These are phyloP conservation scores for Hyaloscypha bicolor DNA, from an alignment of 495 filamentous ascomycete species.

Conservation along the genomic window DNA sequence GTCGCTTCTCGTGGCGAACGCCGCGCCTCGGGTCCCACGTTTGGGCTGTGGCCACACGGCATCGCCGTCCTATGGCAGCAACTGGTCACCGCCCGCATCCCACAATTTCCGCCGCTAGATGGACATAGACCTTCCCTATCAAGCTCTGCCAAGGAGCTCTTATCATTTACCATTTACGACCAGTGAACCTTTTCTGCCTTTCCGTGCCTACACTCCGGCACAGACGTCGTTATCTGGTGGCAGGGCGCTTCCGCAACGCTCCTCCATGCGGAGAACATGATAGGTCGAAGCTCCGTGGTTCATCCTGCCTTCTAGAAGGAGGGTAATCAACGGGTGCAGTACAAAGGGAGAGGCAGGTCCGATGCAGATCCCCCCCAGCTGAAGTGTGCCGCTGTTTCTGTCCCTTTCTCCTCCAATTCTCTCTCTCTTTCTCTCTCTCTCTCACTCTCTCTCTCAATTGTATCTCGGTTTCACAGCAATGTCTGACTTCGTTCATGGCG, in stretches of 20 bases:
- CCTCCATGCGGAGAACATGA: neutral
- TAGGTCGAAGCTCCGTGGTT: constrained; percentile 1
- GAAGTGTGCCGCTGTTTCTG: neutral
- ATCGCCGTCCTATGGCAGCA: neutral
- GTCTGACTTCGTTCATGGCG: constrained; percentile 33
- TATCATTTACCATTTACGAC: neutral
- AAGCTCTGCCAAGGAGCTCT: constrained; percentile 9
- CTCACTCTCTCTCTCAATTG: neutral
- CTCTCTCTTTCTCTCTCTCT: neutral
- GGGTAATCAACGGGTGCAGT: neutral
- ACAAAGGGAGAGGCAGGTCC: constrained; percentile 8
- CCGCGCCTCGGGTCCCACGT: neutral
- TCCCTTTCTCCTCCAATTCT: neutral
- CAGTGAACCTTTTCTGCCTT: constrained; percentile 1
- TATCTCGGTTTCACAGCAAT: constrained; percentile 14
- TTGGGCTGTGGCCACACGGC: neutral
- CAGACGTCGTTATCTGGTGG: neutral
- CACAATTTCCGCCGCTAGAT: neutral
- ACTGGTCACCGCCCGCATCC: neutral
- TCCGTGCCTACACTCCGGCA: neutral
- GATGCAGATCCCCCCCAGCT: neutral
- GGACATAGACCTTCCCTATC: constrained; percentile 16
- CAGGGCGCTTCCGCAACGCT: neutral
- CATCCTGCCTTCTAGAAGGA: constrained; percentile 9
- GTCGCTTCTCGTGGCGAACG: neutral